Conservation (phyloP, 495 filamentous ascomycete species). For the Amphirosellinia nigrospora region DNA sequence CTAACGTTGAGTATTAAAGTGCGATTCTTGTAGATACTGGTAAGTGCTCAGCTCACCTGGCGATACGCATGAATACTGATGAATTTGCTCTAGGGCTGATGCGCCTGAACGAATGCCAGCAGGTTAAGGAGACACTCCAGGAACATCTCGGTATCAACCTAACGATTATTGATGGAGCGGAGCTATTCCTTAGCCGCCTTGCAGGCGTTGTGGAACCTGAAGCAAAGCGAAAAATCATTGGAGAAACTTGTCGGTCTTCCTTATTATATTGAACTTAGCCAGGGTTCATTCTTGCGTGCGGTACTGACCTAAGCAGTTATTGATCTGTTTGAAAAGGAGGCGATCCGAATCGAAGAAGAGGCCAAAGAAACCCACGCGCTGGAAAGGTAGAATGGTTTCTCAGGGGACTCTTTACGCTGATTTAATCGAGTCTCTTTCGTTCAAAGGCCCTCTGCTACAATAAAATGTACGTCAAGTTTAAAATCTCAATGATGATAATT, state of each 20-base stretch:
- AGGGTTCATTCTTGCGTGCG: background rate
- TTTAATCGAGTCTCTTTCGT: constrained; percentile 81
- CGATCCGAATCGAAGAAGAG: constrained; percentile 72
- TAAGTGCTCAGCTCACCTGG: background rate
- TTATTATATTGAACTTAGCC: background rate
- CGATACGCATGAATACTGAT: constrained; percentile 15
- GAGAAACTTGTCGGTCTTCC: constrained; percentile 55
- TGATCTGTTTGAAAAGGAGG: constrained; percentile 84
- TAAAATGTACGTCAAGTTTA: constrained; percentile 57
- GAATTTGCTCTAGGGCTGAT: constrained; percentile 53
- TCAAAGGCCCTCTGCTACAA: constrained; percentile 84
- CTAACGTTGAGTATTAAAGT: too few relatives aligned
- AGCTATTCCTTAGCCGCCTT: constrained; percentile 75
- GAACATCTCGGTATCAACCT: constrained; percentile 87
- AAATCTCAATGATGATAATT: background rate
- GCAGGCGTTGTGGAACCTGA: constrained; percentile 84
- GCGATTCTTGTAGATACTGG: too few relatives aligned
- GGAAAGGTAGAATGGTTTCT: constrained; percentile 82
- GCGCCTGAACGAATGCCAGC: constrained; percentile 81
- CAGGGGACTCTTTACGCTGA: constrained; percentile 86
- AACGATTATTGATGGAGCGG: constrained; percentile 80
- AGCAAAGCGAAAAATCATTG: constrained; percentile 93
- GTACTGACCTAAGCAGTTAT: constrained; percentile 61
- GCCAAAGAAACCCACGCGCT: constrained; percentile 63
- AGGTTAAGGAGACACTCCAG: constrained; percentile 76